A percentile compares a stretch with the other conserved stretches of the same genome.
Evolutionary conservation across 805 yeast genomes (phyloP).

Genomic region (Ogataea degrootiae): DNA sequence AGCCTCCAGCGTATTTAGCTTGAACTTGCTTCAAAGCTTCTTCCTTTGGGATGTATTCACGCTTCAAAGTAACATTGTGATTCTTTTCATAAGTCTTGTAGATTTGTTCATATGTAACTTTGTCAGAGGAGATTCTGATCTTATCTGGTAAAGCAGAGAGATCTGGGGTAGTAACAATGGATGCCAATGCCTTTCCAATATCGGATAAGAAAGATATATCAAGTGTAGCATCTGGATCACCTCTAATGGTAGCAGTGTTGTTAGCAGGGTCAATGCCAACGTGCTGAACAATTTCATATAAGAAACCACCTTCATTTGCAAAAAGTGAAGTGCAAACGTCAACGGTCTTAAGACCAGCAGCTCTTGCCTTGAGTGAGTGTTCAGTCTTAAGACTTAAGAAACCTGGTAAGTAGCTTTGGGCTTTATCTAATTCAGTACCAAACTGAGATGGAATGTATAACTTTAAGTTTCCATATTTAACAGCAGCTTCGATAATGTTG

Average conservation of each 20-base stretch:
- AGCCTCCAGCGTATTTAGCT: constrained; percentile 28
- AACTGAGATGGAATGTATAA: constrained; percentile 58
- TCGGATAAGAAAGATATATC: constrained; percentile 36
- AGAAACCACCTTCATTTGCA: constrained; percentile 30
- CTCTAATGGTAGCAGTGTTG: constrained; percentile 34
- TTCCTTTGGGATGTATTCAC: constrained; percentile 28
- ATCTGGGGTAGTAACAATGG: constrained; percentile 33
- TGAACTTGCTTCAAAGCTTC: constrained; percentile 31
- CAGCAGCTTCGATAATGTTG: constrained; percentile 36
- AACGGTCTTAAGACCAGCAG: constrained; percentile 42
- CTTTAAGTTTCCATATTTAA: constrained; percentile 34
- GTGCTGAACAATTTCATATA: constrained; percentile 32
- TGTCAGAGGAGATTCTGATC: constrained; percentile 39
- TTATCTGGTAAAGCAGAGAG: constrained; percentile 38
- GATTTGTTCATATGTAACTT: constrained; percentile 35
- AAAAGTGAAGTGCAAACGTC: constrained; percentile 39
- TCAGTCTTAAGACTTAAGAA: constrained; percentile 25
- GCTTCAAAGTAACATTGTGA: constrained; percentile 32
- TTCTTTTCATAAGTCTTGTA: constrained; percentile 36
- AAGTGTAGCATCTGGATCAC: constrained; percentile 34
- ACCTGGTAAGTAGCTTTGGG: constrained; percentile 8
- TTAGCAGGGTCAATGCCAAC: constrained; percentile 35
- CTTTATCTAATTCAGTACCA: constrained; percentile 41
- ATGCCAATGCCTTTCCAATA: constrained; percentile 40
- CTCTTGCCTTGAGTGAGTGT: constrained; percentile 37